These are phyloP conservation scores for Filosporella fistucella DNA, from an alignment of 495 filamentous ascomycete species.

Conservation along the genomic window DNA sequence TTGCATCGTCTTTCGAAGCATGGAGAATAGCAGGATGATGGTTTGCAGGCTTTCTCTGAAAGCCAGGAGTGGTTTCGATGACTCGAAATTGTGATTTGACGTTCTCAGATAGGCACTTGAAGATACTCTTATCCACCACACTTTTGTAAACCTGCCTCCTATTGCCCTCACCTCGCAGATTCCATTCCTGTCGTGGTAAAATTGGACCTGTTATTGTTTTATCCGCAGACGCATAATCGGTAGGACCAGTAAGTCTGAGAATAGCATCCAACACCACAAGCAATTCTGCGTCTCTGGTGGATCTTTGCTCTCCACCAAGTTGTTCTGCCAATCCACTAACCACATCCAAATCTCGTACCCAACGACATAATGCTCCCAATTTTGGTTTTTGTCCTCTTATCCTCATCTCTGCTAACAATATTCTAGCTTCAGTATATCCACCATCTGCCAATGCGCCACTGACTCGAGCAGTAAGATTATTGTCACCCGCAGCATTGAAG, in stretches of 20 bases:
- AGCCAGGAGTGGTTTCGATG: constrained; percentile 38
- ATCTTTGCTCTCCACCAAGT: constrained; percentile 12
- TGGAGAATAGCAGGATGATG: constrained; percentile 40
- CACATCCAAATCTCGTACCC: constrained; percentile 45
- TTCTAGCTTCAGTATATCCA: constrained; percentile 34
- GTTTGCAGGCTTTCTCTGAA: constrained; percentile 42
- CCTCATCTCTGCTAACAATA: constrained; percentile 42
- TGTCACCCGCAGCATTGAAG: constrained; percentile 30
- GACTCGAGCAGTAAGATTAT: constrained; percentile 37
- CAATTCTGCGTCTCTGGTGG: constrained; percentile 26
- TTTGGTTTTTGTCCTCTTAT: constrained; percentile 36
- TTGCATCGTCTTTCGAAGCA: constrained; percentile 30
- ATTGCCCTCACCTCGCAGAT: constrained; percentile 21
- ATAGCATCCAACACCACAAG: constrained; percentile 38
- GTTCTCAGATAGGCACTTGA: constrained; percentile 15
- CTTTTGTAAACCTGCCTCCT: constrained; percentile 28
- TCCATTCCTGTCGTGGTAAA: constrained; percentile 29
- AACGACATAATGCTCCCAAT: constrained; percentile 41
- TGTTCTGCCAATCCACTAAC: constrained; percentile 34
- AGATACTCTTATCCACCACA: constrained; percentile 32
- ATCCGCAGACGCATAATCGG: constrained; percentile 26
- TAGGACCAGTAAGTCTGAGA: constrained; percentile 33
- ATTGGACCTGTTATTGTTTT: constrained; percentile 21
- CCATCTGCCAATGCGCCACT: constrained; percentile 38
- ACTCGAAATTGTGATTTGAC: constrained; percentile 26